Conservation (phyloP, 176 grass and related monocot genomes). For the Otatea glauca region DNA sequence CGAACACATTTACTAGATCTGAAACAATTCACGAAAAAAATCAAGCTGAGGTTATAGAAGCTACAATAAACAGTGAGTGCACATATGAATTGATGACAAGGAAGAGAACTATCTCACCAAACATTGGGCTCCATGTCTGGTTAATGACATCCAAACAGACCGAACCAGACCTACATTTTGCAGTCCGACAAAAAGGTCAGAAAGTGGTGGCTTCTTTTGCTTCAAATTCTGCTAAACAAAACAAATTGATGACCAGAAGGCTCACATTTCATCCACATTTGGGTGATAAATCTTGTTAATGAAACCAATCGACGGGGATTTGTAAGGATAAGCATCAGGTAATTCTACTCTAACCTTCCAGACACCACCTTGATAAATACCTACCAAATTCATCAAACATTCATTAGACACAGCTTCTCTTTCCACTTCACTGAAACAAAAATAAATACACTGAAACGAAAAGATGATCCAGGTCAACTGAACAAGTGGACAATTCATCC, state of each 20-base stretch:
- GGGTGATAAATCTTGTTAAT: slow-evolving; percentile 98
- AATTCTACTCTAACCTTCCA: slow-evolving; percentile 98
- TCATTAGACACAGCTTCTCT: slow-evolving; percentile 23
- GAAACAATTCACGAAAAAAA: slow-evolving; percentile 24
- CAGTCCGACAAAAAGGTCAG: slow-evolving; percentile 26
- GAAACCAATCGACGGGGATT: slow-evolving; percentile 92
- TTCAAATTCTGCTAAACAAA: slow-evolving; percentile 6
- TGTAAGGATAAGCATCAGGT: slow-evolving; percentile 95
- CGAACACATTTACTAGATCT: slow-evolving; percentile 98
- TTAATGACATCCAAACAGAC: slow-evolving; percentile 99
- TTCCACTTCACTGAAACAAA: neutral
- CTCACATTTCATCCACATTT: slow-evolving; percentile 98
- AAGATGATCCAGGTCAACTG: slow-evolving; percentile 17
- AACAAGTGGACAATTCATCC: slow-evolving; percentile 3
- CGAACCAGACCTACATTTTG: slow-evolving; percentile 86
- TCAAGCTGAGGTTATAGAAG: neutral
- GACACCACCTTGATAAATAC: slow-evolving; percentile 97
- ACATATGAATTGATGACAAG: neutral
- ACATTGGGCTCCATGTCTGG: slow-evolving; percentile 99
- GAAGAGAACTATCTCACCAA: slow-evolving; percentile 65
- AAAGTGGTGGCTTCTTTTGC: neutral
- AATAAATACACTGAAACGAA: neutral
- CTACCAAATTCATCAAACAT: slow-evolving; percentile 51
- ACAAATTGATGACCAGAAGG: slow-evolving; percentile 7
- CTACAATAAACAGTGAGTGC: neutral